phyloP scores from a whole-genome alignment of 2,329 filamentous ascomycete species.

The Curvularia hawaiiensis region DNA sequence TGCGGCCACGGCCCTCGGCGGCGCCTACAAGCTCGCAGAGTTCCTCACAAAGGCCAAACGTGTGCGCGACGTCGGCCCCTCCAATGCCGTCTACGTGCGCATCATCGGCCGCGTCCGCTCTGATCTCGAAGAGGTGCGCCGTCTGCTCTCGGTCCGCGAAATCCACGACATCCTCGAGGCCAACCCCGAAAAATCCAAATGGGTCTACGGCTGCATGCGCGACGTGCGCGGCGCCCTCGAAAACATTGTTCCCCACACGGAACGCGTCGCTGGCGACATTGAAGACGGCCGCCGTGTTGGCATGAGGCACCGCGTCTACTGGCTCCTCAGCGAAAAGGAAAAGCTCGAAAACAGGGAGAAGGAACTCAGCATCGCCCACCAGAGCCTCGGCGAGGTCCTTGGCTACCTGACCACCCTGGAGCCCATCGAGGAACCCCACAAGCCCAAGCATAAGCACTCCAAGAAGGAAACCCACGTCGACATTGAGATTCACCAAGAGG shows the following conservation, averaged over 20 bases:
- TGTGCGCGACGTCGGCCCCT: conserved; percentile 43
- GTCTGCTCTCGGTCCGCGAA: conserved; percentile 45
- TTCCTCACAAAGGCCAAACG: conserved; percentile 45
- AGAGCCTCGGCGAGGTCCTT: conserved; percentile 44
- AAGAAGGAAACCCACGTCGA: conserved; percentile 39
- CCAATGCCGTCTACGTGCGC: conserved; percentile 48
- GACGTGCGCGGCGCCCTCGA: conserved; percentile 45
- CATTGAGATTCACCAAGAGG: conserved; percentile 36
- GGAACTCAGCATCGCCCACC: conserved; percentile 42
- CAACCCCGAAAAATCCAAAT: conserved; percentile 45
- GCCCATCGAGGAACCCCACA: conserved; percentile 32
- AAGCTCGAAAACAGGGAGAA: conserved; percentile 47
- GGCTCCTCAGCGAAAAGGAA: conserved; percentile 48
- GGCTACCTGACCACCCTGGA: conserved; percentile 44
- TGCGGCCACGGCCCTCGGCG: conserved; percentile 42
- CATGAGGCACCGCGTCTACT: conserved; percentile 45
- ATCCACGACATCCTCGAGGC: conserved; percentile 46
- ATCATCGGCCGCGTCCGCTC: conserved; percentile 44
- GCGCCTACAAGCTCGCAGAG: conserved; percentile 47
- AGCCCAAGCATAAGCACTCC: conserved; percentile 20
- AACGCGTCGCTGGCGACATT: conserved; percentile 43
- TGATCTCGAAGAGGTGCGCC: conserved; percentile 47
- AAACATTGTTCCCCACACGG: conserved; percentile 46
- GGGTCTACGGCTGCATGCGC: conserved; percentile 46
- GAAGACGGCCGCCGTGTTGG: conserved; percentile 44